Evolutionary conservation across 306 rosid genomes (phyloP).

Genomic region (Glycine latifolia): DNA sequence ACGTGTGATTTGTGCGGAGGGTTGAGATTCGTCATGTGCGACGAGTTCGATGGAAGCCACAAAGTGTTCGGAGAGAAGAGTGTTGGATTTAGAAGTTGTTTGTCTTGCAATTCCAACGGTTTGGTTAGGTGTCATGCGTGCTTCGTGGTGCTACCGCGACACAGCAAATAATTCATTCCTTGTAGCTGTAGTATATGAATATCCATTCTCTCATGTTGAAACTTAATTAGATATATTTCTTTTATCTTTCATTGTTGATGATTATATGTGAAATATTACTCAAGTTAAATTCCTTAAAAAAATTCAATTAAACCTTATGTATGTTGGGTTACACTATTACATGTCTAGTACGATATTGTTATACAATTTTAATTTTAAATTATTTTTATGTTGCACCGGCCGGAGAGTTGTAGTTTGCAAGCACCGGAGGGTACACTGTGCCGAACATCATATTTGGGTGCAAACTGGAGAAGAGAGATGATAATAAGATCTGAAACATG

Average conservation of each 20-base stretch:
- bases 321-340: no score
- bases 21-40: slow-evolving; percentile 69
- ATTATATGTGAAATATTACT: not conserved
- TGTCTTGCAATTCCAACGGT: slow-evolving; percentile 70
- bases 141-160: slow-evolving; percentile 45
- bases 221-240: not conserved
- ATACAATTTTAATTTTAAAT: no score
- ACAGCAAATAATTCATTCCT: slow-evolving; percentile 39
- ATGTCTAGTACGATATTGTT: no score
- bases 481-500: no score
- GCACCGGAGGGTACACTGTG: no score
- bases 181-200: no score
- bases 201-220: not conserved
- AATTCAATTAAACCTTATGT: not conserved
- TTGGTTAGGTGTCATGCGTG: slow-evolving; percentile 73
- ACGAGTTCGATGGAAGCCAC: slow-evolving; percentile 79
- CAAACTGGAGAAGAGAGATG: no score
- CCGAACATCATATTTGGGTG: no score
- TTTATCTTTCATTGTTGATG: not conserved
- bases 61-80: slow-evolving; percentile 60
- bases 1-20: not conserved
- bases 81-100: slow-evolving; percentile 62
- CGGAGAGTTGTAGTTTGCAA: no score
- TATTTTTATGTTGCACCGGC: no score
- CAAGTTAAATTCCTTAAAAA: not conserved